Evolutionary conservation across 495 filamentous ascomycete species (phyloP).

Genomic region (Penicillium paradoxum): DNA sequence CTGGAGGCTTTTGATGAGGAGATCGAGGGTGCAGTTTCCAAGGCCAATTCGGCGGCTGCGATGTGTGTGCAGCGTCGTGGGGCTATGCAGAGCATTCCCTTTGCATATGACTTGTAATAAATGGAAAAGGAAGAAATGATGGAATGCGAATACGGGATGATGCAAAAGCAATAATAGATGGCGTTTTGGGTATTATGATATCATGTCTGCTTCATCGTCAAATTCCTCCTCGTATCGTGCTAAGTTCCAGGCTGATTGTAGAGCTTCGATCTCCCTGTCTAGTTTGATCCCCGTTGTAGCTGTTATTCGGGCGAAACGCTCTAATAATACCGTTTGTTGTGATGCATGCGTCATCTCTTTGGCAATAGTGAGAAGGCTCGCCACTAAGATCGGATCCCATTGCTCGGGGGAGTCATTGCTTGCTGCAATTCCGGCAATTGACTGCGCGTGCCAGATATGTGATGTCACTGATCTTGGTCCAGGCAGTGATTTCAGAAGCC

Average conservation of each 20-base stretch:
- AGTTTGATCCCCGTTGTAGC: conserved; percentile 20
- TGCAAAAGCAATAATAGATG: background rate
- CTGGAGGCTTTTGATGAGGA: conserved; percentile 20
- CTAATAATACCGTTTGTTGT: conserved; percentile 18
- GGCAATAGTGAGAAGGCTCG: conserved; percentile 17
- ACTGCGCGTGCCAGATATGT: conserved; percentile 28
- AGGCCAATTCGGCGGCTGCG: conserved; percentile 23
- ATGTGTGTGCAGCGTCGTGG: conserved; percentile 19
- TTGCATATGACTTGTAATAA: conserved; percentile 21
- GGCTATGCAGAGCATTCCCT: conserved; percentile 25
- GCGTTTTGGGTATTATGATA: conserved; percentile 8
- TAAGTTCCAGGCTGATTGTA: conserved; percentile 16
- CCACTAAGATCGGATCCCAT: conserved; percentile 24
- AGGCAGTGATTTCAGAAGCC: conserved; percentile 22
- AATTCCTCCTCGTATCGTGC: conserved; percentile 22
- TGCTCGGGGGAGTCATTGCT: conserved; percentile 27
- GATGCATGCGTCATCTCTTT: conserved; percentile 26
- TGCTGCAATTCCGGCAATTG: conserved; percentile 21
- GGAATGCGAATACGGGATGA: background rate
- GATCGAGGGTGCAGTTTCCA: conserved; percentile 16
- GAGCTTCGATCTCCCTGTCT: conserved; percentile 11
- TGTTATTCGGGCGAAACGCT: conserved; percentile 11
- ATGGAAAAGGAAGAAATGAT: background rate
- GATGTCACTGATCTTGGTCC: conserved; percentile 25
- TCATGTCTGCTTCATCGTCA: conserved; percentile 12